Conservation (phyloP, 2,329 filamentous ascomycete genomes). For the Colletotrichum tanaceti region DNA sequence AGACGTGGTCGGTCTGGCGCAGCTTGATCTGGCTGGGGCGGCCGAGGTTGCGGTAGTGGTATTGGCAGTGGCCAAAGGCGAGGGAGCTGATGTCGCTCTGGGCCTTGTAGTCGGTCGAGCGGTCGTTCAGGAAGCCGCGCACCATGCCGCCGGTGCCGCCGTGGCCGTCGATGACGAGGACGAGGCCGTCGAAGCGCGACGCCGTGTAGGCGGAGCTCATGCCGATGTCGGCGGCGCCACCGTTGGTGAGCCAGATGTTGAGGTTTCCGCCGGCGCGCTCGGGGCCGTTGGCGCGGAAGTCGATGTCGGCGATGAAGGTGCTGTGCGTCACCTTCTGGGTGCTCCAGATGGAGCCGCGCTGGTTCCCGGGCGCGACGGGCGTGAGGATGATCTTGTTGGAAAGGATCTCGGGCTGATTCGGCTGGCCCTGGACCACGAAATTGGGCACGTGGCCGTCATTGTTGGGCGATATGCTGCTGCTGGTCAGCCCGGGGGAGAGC, state of each 20-base stretch:
- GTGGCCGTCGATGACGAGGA: constrained; percentile 85
- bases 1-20: constrained; percentile 69
- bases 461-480: constrained; percentile 38
- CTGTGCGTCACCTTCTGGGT: constrained; percentile 69
- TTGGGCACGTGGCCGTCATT: constrained; percentile 57
- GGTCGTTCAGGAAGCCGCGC: constrained; percentile 94
- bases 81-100: constrained; percentile 84
- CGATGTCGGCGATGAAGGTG: constrained; percentile 86
- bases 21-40: constrained; percentile 84
- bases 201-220: constrained; percentile 86
- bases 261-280: constrained; percentile 90
- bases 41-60: constrained; percentile 91
- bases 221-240: constrained; percentile 73
- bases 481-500: constrained; percentile 12
- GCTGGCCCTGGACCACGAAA: constrained; percentile 68
- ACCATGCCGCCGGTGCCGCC: constrained; percentile 82
- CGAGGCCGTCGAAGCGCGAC: constrained; percentile 89
- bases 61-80: constrained; percentile 93
- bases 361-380: constrained; percentile 86
- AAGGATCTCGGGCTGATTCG: constrained; percentile 71
- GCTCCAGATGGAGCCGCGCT: constrained; percentile 85
- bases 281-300: constrained; percentile 87
- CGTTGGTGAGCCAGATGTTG: constrained; percentile 89
- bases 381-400: constrained; percentile 95
- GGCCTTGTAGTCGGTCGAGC: constrained; percentile 79